These are phyloP conservation scores for Verticillium tricorpus DNA, from an alignment of 2,329 filamentous ascomycete species.

Conservation along the genomic window DNA sequence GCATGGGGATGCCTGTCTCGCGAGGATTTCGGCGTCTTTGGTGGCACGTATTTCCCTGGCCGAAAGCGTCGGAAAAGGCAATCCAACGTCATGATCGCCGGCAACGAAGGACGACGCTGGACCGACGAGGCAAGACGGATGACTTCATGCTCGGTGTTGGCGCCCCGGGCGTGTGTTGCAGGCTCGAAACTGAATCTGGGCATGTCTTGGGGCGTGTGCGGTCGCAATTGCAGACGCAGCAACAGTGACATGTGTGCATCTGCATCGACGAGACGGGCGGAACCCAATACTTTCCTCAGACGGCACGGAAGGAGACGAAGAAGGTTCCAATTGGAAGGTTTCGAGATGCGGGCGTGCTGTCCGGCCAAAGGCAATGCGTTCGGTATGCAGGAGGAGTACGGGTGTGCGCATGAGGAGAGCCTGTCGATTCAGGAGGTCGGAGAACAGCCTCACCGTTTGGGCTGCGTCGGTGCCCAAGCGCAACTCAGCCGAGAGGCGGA, in stretches of 20 bases:
- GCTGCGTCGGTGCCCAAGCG: conserved; percentile 14
- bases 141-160: not conserved
- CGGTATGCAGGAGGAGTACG: conserved; percentile 4
- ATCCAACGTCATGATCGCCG: not conserved
- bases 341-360: not conserved
- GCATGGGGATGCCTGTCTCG: not conserved
- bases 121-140: not conserved
- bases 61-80: not conserved
- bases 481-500: conserved; percentile 1
- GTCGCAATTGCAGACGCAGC: too few species aligned
- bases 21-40: not conserved
- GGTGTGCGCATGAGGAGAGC: not conserved
- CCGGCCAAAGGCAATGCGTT: not conserved
- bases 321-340: not conserved
- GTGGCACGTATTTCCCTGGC: not conserved
- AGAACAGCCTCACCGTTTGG: conserved; percentile 14
- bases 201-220: not conserved
- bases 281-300: not conserved
- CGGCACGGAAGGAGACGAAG: not conserved
- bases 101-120: not conserved
- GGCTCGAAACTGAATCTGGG: not conserved
- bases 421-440: conserved; percentile 7
- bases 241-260: not conserved
- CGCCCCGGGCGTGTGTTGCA: not conserved
- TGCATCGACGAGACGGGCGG: not conserved